Conservation (phyloP, 1,284 basidiomycete genomes). For the Abortiporus biennis region DNA sequence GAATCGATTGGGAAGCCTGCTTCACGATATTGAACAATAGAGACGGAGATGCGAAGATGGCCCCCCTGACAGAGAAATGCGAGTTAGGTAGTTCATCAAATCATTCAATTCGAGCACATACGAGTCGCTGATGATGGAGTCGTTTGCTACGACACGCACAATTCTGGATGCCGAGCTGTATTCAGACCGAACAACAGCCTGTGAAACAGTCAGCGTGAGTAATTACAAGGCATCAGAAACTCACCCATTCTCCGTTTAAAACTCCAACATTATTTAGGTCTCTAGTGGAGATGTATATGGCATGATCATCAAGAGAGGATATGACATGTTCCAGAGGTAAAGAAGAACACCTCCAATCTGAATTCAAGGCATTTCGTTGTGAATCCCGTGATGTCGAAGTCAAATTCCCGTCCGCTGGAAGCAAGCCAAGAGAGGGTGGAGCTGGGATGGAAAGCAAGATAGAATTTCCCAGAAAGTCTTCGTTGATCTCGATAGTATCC, state of each 20-base stretch:
- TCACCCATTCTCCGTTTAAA: constrained; percentile 86
- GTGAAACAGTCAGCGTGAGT: constrained; percentile 5
- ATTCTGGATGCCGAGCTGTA: constrained; percentile 1
- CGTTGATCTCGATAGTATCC: constrained; percentile 8
- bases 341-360: no score
- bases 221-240: constrained; percentile 18
- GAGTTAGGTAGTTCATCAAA: constrained; percentile 10
- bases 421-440: not conserved
- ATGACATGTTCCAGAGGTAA: no score
- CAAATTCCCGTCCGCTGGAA: not conserved
- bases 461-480: constrained; percentile 9
- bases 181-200: constrained; percentile 22
- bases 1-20: constrained; percentile 15
- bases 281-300: constrained; percentile 47
- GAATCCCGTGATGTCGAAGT: not conserved
- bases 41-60: constrained; percentile 43
- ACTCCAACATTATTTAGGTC: constrained; percentile 73
- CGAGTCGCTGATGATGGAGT: not conserved
- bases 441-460: not conserved
- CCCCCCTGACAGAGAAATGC: constrained; percentile 10
- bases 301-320: constrained; percentile 6
- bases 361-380: not conserved
- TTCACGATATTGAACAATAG: constrained; percentile 49
- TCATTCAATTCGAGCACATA: constrained; percentile 1
- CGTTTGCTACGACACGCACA: constrained; percentile 7